A percentile compares a stretch with the other conserved stretches of the same genome.
Evolutionary conservation across 768 basidiomycete species (phyloP).

Genomic region (Phylloporus sp.): DNA sequence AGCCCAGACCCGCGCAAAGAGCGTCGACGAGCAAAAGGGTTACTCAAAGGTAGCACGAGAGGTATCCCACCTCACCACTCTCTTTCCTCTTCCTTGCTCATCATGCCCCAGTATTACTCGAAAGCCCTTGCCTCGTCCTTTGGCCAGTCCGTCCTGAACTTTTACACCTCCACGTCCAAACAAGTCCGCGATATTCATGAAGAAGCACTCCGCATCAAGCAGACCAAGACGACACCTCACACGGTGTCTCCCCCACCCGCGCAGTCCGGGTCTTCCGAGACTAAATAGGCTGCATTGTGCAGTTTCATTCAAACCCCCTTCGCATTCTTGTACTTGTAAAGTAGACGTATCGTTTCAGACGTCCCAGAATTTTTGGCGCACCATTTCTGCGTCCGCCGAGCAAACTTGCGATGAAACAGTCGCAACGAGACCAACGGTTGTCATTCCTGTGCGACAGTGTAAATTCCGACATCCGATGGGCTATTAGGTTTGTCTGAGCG

Average conservation of each 20-base stretch:
- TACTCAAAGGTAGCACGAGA: conserved; percentile 63
- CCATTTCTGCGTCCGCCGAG: too few species aligned
- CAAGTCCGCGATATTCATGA: conserved; percentile 90
- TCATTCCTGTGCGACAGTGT: too few species aligned
- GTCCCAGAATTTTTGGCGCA: too few species aligned
- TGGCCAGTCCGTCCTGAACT: conserved; percentile 69
- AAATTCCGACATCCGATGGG: too few species aligned
- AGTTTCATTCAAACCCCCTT: neutral
- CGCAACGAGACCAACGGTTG: too few species aligned
- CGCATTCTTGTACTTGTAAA: conserved; percentile 8
- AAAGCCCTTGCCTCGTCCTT: conserved; percentile 70
- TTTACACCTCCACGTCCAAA: conserved; percentile 88
- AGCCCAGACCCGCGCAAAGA: conserved; percentile 65
- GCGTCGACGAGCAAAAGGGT: conserved; percentile 80
- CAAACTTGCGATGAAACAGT: too few species aligned
- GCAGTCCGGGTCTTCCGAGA: conserved; percentile 12
- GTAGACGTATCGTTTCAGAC: too few species aligned
- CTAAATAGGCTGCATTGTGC: neutral
- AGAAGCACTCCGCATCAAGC: conserved; percentile 80
- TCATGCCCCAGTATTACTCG: conserved; percentile 60
- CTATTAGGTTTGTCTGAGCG: too few species aligned
- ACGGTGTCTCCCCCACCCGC: conserved; percentile 10
- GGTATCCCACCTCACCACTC: conserved; percentile 34
- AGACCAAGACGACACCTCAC: conserved; percentile 41
- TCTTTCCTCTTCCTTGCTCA: conserved; percentile 1